These are phyloP conservation scores for Phytophthora citrophthora DNA, from an alignment of 352 stramenopile species.

Conservation along the genomic window DNA sequence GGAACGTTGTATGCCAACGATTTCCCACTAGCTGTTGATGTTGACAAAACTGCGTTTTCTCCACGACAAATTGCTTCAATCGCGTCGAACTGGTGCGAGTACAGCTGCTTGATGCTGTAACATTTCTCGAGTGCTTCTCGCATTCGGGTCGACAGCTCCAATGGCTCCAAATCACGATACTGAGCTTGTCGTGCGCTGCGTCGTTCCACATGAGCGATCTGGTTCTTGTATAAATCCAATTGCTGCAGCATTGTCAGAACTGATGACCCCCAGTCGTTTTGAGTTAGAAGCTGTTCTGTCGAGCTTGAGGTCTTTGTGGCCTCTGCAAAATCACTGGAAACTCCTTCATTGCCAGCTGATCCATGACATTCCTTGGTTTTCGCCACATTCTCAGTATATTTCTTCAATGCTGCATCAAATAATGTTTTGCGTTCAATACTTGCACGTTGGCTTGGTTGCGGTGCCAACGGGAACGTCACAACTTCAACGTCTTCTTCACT, in stretches of 20 bases:
- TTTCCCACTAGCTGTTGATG: conserved; percentile 97
- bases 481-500: conserved; percentile 51
- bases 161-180: conserved; percentile 40
- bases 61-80: conserved; percentile 90
- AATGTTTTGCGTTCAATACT: conserved; percentile 62
- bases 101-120: conserved; percentile 80
- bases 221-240: conserved; percentile 68
- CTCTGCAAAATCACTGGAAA: no score
- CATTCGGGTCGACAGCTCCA: conserved; percentile 51
- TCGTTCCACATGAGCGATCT: conserved; percentile 86
- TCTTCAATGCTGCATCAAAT: conserved; percentile 54
- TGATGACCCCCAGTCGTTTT: conserved; percentile 36
- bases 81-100: conserved; percentile 89
- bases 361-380: conserved; percentile 1
- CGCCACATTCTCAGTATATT: conserved; percentile 9
- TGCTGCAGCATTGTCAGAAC: conserved; percentile 57
- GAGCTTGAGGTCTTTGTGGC: conserved; percentile 3
- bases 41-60: conserved; percentile 95
- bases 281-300: not conserved
- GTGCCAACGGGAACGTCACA: conserved; percentile 62
- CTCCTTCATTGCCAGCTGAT: not conserved
- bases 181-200: conserved; percentile 48
- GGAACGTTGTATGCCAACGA: conserved; percentile 97
- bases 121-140: conserved; percentile 44
- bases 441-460: conserved; percentile 65